These are phyloP conservation scores for Calocybe gangraenosa DNA, from an alignment of 768 basidiomycete genomes.

Conservation along the genomic window DNA sequence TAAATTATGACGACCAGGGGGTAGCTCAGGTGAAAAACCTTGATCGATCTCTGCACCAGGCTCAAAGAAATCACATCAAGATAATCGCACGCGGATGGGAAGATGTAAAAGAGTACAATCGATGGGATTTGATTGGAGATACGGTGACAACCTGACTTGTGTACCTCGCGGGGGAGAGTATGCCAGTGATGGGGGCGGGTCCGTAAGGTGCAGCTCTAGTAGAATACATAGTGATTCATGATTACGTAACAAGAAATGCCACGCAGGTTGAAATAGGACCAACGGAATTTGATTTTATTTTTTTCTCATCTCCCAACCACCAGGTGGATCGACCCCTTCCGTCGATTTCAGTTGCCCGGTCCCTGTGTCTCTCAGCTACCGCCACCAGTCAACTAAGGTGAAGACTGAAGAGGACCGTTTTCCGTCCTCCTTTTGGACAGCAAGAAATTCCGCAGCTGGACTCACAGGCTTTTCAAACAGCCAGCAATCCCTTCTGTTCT, in stretches of 20 bases:
- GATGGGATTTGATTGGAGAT: constrained; percentile 1
- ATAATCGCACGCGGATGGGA: too few relatives aligned
- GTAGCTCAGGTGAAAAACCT: too few relatives aligned
- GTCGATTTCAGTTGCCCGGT: constrained; percentile 47
- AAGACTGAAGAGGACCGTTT: constrained; percentile 42
- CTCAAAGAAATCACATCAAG: too few relatives aligned
- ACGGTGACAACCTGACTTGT: too few relatives aligned
- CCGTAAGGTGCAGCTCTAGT: too few relatives aligned
- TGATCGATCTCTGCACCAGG: too few relatives aligned
- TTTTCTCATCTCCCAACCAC: constrained; percentile 30
- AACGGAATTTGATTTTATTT: constrained; percentile 12
- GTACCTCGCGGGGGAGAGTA: too few relatives aligned
- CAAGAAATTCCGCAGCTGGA: constrained; percentile 26
- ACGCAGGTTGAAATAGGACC: constrained; percentile 16
- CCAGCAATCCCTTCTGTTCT: constrained; percentile 28
- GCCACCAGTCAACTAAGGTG: constrained; percentile 33
- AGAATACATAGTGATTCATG: constrained; percentile 10
- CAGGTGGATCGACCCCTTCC: constrained; percentile 48
- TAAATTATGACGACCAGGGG: too few relatives aligned
- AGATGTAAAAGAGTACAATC: not conserved
- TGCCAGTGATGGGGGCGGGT: too few relatives aligned
- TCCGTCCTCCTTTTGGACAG: constrained; percentile 19
- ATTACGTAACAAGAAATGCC: constrained; percentile 15
- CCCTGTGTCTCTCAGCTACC: constrained; percentile 28
- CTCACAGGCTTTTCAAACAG: constrained; percentile 25